Percentiles rank a stretch among this genome's conserved stretches.
Conservation (phyloP, 305 asterid genomes). For the Ilex paraguariensis region DNA sequence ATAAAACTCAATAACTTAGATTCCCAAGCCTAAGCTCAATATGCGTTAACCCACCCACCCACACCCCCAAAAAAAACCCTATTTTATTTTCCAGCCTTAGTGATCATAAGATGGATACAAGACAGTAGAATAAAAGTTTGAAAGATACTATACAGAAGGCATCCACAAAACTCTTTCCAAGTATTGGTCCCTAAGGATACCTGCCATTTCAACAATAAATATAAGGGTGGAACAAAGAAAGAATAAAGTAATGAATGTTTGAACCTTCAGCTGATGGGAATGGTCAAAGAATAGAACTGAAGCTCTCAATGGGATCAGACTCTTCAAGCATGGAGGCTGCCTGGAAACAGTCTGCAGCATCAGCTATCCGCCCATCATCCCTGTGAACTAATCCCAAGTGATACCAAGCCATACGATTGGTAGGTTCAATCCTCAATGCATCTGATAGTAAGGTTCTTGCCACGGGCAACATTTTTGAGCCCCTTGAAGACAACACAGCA, state of each 20-base stretch:
- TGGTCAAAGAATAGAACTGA: constrained; percentile 57
- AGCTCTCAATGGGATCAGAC: constrained; percentile 81
- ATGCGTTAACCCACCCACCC: too few species aligned
- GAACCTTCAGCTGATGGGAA: neutral
- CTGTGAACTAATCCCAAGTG: constrained; percentile 80
- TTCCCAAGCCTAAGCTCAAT: too few species aligned
- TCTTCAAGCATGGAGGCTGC: constrained; percentile 94
- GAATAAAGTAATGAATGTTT: constrained; percentile 45
- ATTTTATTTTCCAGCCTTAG: too few species aligned
- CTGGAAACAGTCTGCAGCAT: constrained; percentile 97
- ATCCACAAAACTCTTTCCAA: too few species aligned
- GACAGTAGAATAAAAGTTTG: too few species aligned
- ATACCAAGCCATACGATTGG: constrained; percentile 81
- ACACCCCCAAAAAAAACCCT: too few species aligned
- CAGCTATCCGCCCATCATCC: constrained; percentile 73
- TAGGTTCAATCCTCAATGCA: constrained; percentile 81
- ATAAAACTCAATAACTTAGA: too few species aligned
- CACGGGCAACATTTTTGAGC: constrained; percentile 67
- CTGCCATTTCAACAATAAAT: too few species aligned
- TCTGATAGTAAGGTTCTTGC: constrained; percentile 84
- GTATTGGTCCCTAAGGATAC: too few species aligned
- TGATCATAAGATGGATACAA: too few species aligned
- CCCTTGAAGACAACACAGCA: constrained; percentile 48
- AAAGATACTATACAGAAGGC: too few species aligned
- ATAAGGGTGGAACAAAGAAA: constrained; percentile 13